Percentiles rank a stretch among this genome's conserved stretches.
Evolutionary conservation across 164 flowering plant species (phyloP).

Genomic region (Dillenia turbinata): DNA sequence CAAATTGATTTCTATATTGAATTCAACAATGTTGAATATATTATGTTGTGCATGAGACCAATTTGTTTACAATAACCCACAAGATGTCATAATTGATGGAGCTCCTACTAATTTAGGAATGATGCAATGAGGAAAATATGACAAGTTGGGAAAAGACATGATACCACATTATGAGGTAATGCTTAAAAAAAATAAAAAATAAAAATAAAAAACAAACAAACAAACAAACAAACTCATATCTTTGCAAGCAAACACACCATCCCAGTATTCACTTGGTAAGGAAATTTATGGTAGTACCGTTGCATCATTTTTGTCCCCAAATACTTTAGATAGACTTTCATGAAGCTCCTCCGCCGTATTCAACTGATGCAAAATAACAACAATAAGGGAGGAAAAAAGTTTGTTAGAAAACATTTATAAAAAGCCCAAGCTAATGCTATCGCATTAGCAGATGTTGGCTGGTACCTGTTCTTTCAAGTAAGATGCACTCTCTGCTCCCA

Average conservation of each 20-base stretch:
- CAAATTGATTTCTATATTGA: too few relatives aligned
- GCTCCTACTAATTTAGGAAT: too few relatives aligned
- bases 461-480: slow-evolving; percentile 62
- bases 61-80: too few relatives aligned
- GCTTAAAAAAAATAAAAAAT: slow-evolving; percentile 2
- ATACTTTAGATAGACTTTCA: slow-evolving; percentile 21
- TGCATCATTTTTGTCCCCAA: slow-evolving; percentile 14
- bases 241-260: background rate
- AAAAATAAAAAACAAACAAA: too few relatives aligned
- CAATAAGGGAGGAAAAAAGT: slow-evolving; percentile 1
- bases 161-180: background rate
- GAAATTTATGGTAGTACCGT: slow-evolving; percentile 19
- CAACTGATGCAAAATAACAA: slow-evolving; percentile 18
- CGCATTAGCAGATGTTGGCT: background rate
- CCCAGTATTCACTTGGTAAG: too few relatives aligned
- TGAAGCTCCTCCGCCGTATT: slow-evolving; percentile 27
- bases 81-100: too few relatives aligned
- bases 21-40: too few relatives aligned
- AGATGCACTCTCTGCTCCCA: slow-evolving; percentile 40
- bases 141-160: background rate
- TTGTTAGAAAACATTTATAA: background rate
- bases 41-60: too few relatives aligned
- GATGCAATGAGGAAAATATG: background rate
- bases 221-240: too few relatives aligned
- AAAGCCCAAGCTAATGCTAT: background rate